Evolutionary conservation across 331 rosid genomes (phyloP).

Genomic region (Acacia pycnantha): DNA sequence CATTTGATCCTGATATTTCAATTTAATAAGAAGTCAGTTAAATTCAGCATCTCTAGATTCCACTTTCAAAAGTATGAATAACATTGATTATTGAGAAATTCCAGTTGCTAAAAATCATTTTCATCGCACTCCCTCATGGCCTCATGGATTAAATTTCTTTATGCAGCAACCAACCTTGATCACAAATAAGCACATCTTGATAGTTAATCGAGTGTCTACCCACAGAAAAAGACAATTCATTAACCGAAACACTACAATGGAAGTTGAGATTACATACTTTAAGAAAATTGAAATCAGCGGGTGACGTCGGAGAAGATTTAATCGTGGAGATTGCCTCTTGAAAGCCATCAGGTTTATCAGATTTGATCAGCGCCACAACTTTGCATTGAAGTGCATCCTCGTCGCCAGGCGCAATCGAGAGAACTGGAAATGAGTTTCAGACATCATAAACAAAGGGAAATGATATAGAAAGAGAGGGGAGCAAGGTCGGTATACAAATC

Average conservation of each 20-base stretch:
- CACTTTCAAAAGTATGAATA: background rate
- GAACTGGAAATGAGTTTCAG: constrained; percentile 46
- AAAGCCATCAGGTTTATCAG: constrained; percentile 65
- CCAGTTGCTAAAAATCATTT: background rate
- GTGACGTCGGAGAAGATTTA: constrained; percentile 43
- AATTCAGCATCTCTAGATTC: background rate
- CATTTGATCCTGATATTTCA: background rate
- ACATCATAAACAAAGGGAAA: background rate
- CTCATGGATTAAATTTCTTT: background rate
- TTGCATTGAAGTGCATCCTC: constrained; percentile 90
- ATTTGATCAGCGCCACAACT: constrained; percentile 73
- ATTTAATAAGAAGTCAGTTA: background rate
- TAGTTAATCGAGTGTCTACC: background rate
- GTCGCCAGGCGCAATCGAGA: constrained; percentile 63
- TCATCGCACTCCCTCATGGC: background rate
- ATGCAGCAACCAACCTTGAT: background rate
- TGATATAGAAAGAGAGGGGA: background rate
- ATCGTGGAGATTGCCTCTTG: constrained; percentile 64
- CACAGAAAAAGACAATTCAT: background rate
- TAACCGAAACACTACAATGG: background rate
- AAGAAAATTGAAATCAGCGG: constrained; percentile 62
- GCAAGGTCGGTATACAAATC: background rate
- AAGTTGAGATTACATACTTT: constrained; percentile 44
- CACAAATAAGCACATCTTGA: background rate
- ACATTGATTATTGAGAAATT: background rate